Percentiles rank a stretch among this genome's conserved stretches.
Conservation (phyloP, 106 monocot genomes). For the Acorus calamus region DNA sequence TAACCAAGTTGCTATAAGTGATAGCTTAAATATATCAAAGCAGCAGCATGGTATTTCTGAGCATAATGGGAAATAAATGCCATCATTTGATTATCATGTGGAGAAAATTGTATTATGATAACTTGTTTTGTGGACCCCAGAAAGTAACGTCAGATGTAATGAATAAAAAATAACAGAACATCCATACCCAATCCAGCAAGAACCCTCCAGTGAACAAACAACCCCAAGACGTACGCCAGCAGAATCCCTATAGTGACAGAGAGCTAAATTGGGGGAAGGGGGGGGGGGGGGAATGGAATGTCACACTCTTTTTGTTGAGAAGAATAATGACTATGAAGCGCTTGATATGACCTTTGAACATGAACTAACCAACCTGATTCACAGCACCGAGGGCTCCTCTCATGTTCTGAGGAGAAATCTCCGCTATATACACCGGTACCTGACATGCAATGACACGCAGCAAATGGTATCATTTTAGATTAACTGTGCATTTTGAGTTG, state of each 20-base stretch:
- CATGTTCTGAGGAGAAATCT: conserved; percentile 92
- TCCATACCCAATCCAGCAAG: conserved; percentile 76
- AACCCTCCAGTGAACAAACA: conserved; percentile 79
- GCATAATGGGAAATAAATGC: no score
- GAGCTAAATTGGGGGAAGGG: conserved; percentile 22
- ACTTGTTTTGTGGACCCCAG: no score
- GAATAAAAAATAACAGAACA: neutral
- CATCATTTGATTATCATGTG: no score
- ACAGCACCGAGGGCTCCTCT: conserved; percentile 88
- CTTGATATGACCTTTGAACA: no score
- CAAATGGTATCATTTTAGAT: neutral
- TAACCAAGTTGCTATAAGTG: no score
- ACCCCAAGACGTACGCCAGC: conserved; percentile 74
- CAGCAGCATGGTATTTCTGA: no score
- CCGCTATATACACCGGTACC: conserved; percentile 96
- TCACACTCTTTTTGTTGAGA: no score
- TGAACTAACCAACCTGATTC: conserved; percentile 53
- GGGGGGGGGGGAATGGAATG: no score
- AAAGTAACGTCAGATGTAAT: no score
- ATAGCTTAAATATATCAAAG: no score
- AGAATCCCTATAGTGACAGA: conserved; percentile 87
- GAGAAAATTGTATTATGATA: no score
- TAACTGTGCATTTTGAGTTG: neutral
- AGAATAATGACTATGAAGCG: no score
- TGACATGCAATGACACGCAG: conserved; percentile 6